Conservation (phyloP, 2,329 filamentous ascomycete species). For the Penicillium nordicum region DNA sequence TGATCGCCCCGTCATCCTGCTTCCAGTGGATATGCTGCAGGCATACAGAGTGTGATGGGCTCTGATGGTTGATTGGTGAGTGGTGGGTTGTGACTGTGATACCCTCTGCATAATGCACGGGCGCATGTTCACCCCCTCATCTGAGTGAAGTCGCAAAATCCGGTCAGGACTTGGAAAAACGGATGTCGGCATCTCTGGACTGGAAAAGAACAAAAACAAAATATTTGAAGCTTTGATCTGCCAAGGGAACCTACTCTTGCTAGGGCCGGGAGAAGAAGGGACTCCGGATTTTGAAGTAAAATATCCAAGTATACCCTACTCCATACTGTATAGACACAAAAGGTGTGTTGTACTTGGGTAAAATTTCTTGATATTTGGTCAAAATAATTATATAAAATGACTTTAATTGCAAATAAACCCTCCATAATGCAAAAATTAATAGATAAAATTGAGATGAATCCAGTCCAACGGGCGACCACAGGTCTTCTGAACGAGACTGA, state of each 20-base stretch:
- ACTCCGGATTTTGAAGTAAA: not conserved
- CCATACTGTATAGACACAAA: no score
- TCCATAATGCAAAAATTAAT: not conserved
- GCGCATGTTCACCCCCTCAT: slow-evolving; percentile 8
- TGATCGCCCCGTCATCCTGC: slow-evolving; percentile 5
- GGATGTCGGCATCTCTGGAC: not conserved
- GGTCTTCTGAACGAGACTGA: not conserved
- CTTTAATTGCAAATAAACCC: not conserved
- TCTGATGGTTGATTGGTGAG: slow-evolving; percentile 23
- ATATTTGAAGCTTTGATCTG: not conserved
- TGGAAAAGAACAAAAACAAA: not conserved
- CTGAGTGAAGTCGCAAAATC: not conserved
- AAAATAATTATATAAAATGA: not conserved
- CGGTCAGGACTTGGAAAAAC: not conserved
- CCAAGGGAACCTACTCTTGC: not conserved
- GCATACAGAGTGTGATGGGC: slow-evolving; percentile 22
- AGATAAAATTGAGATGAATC: not conserved
- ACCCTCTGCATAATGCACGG: slow-evolving; percentile 26
- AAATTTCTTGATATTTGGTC: not conserved
- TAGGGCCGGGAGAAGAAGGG: not conserved
- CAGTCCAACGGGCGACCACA: not conserved
- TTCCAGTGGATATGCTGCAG: slow-evolving; percentile 9
- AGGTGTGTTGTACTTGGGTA: no score
- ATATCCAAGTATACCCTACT: not conserved
- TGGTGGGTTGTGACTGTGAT: slow-evolving; percentile 33